phyloP scores from a whole-genome alignment of 140 eudicot species.

The Eryngium alpinum region DNA sequence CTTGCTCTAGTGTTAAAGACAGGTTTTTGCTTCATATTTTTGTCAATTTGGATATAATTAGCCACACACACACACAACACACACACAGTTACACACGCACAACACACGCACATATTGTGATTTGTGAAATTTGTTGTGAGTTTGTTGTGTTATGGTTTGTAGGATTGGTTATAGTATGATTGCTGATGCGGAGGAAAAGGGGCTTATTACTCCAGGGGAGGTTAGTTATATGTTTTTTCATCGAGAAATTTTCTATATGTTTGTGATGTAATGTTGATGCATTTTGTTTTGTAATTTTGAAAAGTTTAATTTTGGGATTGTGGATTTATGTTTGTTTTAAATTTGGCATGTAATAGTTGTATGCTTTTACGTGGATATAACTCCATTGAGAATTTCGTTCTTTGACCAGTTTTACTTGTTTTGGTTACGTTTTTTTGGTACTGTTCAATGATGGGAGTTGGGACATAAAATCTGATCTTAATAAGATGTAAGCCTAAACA shows the following conservation, averaged over 20 bases:
- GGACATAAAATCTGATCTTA: neutral
- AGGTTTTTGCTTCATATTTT: conserved; percentile 25
- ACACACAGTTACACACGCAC: neutral
- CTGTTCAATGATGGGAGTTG: neutral
- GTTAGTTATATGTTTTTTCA: conserved; percentile 30
- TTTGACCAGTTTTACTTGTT: neutral
- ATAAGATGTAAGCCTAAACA: neutral
- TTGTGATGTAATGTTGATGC: neutral
- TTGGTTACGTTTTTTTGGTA: neutral
- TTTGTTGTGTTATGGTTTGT: conserved; percentile 21
- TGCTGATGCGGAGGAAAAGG: conserved; percentile 70
- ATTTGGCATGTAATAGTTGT: neutral
- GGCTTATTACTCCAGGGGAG: conserved; percentile 76
- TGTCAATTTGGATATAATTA: neutral
- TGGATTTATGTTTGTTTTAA: neutral
- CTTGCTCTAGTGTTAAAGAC: conserved; percentile 77
- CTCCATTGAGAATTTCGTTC: neutral
- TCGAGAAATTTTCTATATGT: neutral
- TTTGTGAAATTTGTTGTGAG: conserved; percentile 10
- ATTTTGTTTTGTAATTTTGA: neutral
- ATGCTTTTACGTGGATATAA: neutral
- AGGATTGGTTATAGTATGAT: conserved; percentile 84
- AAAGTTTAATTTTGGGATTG: neutral
- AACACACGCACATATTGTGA: neutral
- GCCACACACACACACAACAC: too few relatives aligned